These are phyloP conservation scores for Penicillium paneum DNA, from an alignment of 2,329 filamentous ascomycete species.

Conservation along the genomic window DNA sequence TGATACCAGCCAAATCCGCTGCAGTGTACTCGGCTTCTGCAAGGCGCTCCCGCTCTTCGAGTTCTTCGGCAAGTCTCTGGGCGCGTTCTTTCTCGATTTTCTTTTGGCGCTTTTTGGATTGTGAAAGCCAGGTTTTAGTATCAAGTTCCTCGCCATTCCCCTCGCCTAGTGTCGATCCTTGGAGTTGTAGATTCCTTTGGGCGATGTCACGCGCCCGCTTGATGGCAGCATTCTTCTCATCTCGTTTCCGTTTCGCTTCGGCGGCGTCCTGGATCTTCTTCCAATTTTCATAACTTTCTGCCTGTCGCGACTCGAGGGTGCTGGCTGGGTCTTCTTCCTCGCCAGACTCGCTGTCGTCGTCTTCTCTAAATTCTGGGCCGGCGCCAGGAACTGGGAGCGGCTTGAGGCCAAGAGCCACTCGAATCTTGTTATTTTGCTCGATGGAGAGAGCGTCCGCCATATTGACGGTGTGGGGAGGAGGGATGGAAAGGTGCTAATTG, in stretches of 20 bases:
- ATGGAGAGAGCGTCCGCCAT: constrained; percentile 66
- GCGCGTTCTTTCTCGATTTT: constrained; percentile 74
- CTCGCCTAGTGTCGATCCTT: constrained; percentile 83
- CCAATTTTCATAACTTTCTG: constrained; percentile 47
- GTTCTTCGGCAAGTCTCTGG: constrained; percentile 68
- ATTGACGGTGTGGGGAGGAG: constrained; percentile 18
- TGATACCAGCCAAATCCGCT: constrained; percentile 82
- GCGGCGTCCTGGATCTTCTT: constrained; percentile 64
- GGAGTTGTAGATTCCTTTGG: constrained; percentile 69
- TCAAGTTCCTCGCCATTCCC: constrained; percentile 64
- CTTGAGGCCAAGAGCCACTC: constrained; percentile 82
- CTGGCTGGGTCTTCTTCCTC: constrained; percentile 69
- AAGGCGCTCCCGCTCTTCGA: constrained; percentile 70
- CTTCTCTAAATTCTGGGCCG: constrained; percentile 57
- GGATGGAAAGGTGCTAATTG: not conserved
- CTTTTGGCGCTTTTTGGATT: constrained; percentile 90
- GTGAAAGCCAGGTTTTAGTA: constrained; percentile 80
- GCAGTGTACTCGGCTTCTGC: constrained; percentile 75
- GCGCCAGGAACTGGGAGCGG: constrained; percentile 78
- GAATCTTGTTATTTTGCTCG: constrained; percentile 91
- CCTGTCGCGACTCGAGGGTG: constrained; percentile 69
- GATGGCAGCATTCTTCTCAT: constrained; percentile 76
- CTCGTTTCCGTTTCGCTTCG: constrained; percentile 70
- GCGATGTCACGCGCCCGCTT: constrained; percentile 84
- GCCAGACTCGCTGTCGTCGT: constrained; percentile 42